Evolutionary conservation across 139 green algal species (phyloP).

Genomic region (Chlamydomonas sp.): DNA sequence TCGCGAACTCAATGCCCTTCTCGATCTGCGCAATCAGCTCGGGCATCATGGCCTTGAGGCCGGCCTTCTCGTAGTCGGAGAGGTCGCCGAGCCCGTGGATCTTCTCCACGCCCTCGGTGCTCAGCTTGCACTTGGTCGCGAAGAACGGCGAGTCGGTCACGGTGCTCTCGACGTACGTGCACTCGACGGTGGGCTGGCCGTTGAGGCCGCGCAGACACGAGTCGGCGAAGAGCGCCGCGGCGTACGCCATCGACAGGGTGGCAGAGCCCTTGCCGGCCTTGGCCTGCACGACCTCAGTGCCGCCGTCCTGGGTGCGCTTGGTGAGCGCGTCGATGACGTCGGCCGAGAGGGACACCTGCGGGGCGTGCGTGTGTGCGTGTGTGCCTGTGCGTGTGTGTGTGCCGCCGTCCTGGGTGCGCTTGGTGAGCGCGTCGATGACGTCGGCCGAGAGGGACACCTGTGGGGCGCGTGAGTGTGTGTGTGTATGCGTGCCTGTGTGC

Average conservation of each 20-base stretch:
- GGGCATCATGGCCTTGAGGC: constrained; percentile 65
- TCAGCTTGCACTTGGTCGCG: constrained; percentile 81
- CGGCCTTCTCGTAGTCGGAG: constrained; percentile 81
- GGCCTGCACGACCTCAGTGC: constrained; percentile 94
- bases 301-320: constrained; percentile 96
- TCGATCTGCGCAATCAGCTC: constrained; percentile 81
- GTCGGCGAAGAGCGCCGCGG: constrained; percentile 91
- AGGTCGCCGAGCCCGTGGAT: constrained; percentile 74
- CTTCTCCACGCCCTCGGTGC: constrained; percentile 59
- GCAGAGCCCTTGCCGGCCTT: constrained; percentile 87
- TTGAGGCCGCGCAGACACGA: constrained; percentile 86
- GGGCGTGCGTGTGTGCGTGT: no score
- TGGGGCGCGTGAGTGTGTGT: no score
- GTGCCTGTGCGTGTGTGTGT: no score
- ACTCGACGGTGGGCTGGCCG: constrained; percentile 60
- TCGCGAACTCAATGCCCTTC: constrained; percentile 78
- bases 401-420: constrained; percentile 96
- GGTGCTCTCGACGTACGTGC: constrained; percentile 82
- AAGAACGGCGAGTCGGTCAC: constrained; percentile 87
- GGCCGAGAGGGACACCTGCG: constrained; percentile 45
- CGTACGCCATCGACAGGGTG: constrained; percentile 98
- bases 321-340: constrained; percentile 89
- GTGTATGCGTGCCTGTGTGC: no score
- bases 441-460: constrained; percentile 54
- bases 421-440: constrained; percentile 87